Conservation (phyloP, 805 yeast species). For the Wickerhamiella sorbophila region DNA sequence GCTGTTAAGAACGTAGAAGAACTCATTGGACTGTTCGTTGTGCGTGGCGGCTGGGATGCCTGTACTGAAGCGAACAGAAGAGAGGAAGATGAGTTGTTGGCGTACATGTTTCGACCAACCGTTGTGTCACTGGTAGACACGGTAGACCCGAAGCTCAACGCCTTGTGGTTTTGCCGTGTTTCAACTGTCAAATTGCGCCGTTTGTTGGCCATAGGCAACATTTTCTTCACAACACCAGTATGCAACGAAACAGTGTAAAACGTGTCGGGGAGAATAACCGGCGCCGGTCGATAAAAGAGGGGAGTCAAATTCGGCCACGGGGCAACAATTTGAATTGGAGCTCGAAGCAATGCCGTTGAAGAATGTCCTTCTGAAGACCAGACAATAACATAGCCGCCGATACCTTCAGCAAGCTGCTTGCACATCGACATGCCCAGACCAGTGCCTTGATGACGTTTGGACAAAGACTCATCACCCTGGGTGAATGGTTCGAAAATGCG, state of each 20-base stretch:
- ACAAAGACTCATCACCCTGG: constrained; percentile 89
- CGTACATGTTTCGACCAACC: neutral
- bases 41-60: neutral
- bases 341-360: constrained; percentile 10
- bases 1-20: neutral
- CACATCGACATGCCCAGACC: constrained; percentile 87
- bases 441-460: constrained; percentile 87
- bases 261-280: neutral
- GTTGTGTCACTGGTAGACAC: neutral
- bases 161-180: neutral
- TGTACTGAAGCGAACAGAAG: neutral
- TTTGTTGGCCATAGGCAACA: neutral
- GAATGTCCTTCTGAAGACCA: constrained; percentile 18
- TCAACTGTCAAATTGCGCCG: neutral
- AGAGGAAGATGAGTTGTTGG: neutral
- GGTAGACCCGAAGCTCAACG: neutral
- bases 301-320: neutral
- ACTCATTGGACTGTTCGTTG: neutral
- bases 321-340: constrained; percentile 10
- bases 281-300: neutral
- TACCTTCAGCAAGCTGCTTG: constrained; percentile 72
- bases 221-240: neutral
- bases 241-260: neutral
- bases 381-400: constrained; percentile 61
- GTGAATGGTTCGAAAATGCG: constrained; percentile 89